phyloP scores from a whole-genome alignment of 2,329 filamentous ascomycete genomes.

The Achaetomium macrosporum region DNA sequence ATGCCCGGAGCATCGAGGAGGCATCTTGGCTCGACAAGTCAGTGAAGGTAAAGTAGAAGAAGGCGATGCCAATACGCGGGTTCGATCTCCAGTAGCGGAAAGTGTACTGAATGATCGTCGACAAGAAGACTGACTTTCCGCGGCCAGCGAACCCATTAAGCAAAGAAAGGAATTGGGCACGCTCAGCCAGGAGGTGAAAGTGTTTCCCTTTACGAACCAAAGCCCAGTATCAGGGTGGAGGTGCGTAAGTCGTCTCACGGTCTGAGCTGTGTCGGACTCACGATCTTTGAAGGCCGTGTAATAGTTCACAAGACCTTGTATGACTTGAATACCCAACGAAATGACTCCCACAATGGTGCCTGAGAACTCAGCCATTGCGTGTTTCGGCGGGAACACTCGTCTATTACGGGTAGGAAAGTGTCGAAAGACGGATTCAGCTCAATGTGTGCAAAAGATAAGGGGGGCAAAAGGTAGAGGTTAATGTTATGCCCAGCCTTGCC shows the following conservation, averaged over 20 bases:
- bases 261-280: constrained; percentile 26
- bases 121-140: constrained; percentile 37
- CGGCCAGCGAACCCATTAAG: constrained; percentile 35
- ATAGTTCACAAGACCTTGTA: constrained; percentile 31
- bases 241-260: constrained; percentile 23
- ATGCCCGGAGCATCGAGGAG: constrained; percentile 29
- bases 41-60: constrained; percentile 38
- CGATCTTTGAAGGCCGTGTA: constrained; percentile 29
- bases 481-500: too few relatives aligned
- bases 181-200: constrained; percentile 28
- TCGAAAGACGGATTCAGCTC: too few relatives aligned
- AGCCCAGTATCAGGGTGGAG: constrained; percentile 30
- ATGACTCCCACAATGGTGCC: constrained; percentile 23
- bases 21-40: constrained; percentile 30
- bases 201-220: constrained; percentile 29
- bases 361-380: constrained; percentile 3
- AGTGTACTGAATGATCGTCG: constrained; percentile 29
- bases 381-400: too few relatives aligned
- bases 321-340: constrained; percentile 33
- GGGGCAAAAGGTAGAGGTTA: too few relatives aligned
- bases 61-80: constrained; percentile 28
- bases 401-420: too few relatives aligned
- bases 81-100: constrained; percentile 12
- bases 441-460: too few relatives aligned
- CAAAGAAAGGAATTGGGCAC: constrained; percentile 33